Percentiles rank a stretch among this genome's conserved stretches.
Evolutionary conservation across 176 grass and related monocot species (phyloP).

Genomic region (Carex cristatella): DNA sequence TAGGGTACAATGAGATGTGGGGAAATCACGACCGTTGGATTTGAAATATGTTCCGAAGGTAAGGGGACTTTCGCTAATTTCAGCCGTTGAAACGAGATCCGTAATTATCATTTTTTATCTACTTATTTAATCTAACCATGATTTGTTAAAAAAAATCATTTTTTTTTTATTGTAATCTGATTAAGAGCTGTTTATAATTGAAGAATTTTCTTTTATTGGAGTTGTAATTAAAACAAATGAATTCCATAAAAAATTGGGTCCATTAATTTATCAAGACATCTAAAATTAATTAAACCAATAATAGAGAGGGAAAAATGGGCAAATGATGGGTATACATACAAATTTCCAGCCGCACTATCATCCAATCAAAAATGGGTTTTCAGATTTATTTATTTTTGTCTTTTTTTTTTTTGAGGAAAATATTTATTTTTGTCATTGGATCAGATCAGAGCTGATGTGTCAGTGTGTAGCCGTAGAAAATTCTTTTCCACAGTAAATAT

Average conservation of each 20-base stretch:
- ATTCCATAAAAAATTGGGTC: too few species aligned
- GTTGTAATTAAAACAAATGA: background rate
- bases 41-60: background rate
- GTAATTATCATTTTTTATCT: background rate
- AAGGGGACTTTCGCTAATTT: background rate
- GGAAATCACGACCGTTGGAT: background rate
- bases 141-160: too few species aligned
- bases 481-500: background rate
- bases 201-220: too few species aligned
- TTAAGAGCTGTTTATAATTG: too few species aligned
- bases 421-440: background rate
- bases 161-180: too few species aligned
- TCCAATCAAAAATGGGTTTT: background rate
- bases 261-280: too few species aligned
- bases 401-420: background rate
- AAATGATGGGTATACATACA: background rate
- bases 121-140: too few species aligned
- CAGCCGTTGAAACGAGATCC: background rate
- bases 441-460: slow-evolving; percentile 2
- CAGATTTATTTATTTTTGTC: background rate
- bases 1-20: background rate
- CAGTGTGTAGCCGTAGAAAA: background rate
- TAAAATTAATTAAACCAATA: background rate
- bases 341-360: background rate
- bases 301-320: background rate